These are phyloP conservation scores for Anthostomella pinea DNA, from an alignment of 2,329 filamentous ascomycete genomes.

Conservation along the genomic window DNA sequence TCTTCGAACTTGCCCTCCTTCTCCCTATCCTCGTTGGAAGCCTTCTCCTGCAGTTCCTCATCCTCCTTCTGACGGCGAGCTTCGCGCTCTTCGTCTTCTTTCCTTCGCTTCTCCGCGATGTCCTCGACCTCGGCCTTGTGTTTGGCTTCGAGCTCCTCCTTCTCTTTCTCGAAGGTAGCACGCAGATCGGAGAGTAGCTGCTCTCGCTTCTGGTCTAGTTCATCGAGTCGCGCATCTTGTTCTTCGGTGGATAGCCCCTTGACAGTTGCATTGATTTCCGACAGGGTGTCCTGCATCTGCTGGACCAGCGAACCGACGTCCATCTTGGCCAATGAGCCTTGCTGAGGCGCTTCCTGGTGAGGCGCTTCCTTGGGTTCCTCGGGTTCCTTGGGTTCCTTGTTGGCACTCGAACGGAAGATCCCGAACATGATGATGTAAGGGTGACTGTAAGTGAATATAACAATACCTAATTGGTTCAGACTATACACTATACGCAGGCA, in stretches of 20 bases:
- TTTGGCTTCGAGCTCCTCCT: constrained; percentile 27
- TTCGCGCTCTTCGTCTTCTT: constrained; percentile 41
- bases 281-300: constrained; percentile 42
- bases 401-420: no score
- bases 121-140: constrained; percentile 31
- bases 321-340: constrained; percentile 13
- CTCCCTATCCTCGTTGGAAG: constrained; percentile 31
- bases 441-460: no score
- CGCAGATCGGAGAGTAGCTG: constrained; percentile 32
- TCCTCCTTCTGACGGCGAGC: constrained; percentile 36
- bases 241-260: constrained; percentile 31
- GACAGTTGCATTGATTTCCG: constrained; percentile 38
- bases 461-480: no score
- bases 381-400: no score
- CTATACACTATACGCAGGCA: no score
- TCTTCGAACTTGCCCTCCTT: constrained; percentile 28
- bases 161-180: constrained; percentile 31
- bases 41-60: constrained; percentile 29
- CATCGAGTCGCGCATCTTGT: constrained; percentile 37
- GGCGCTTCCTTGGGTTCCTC: no score
- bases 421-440: no score
- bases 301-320: constrained; percentile 39
- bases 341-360: no score
- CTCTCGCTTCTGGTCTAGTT: constrained; percentile 38
- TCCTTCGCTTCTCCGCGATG: constrained; percentile 35